A percentile compares a stretch with the other conserved stretches of the same genome.
phyloP scores from a whole-genome alignment of 345 rosid species.

The Microthlaspi erraticum region DNA sequence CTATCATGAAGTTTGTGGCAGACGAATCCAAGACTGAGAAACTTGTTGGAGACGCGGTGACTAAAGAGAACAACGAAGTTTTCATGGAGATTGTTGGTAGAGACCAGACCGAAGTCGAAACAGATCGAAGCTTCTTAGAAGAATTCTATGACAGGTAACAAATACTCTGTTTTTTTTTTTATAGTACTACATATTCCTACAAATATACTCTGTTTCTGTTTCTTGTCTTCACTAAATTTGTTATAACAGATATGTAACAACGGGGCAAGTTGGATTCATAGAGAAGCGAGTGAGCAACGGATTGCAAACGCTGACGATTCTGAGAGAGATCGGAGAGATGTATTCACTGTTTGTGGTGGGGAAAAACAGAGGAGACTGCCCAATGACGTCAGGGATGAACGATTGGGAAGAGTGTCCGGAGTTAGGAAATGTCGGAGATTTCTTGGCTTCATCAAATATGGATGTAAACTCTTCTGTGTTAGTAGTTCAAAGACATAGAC shows the following conservation, averaged over 20 bases:
- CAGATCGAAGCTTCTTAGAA: slow-evolving; percentile 57
- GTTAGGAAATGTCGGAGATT: slow-evolving; percentile 69
- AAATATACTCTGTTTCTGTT: background rate
- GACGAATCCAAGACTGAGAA: slow-evolving; percentile 13
- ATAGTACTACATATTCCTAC: too few species aligned
- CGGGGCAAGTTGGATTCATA: slow-evolving; percentile 62
- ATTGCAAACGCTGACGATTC: slow-evolving; percentile 49
- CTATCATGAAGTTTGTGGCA: slow-evolving; percentile 61
- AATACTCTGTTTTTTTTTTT: background rate
- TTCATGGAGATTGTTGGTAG: slow-evolving; percentile 51
- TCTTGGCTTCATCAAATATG: slow-evolving; percentile 65
- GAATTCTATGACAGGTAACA: slow-evolving; percentile 66
- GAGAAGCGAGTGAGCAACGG: slow-evolving; percentile 60
- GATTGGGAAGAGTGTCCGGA: slow-evolving; percentile 98
- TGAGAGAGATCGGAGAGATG: slow-evolving; percentile 58
- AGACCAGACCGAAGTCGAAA: slow-evolving; percentile 48
- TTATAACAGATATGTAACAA: slow-evolving; percentile 54
- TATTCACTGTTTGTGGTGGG: slow-evolving; percentile 74
- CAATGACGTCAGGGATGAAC: slow-evolving; percentile 65
- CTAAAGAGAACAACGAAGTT: slow-evolving; percentile 43
- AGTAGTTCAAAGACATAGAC: slow-evolving; percentile 71
- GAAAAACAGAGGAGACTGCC: slow-evolving; percentile 53
- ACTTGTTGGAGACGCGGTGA: slow-evolving; percentile 31
- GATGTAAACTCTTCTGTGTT: slow-evolving; percentile 63
- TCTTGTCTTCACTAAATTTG: slow-evolving; percentile 5